Conservation (phyloP, 2,329 filamentous ascomycete genomes). For the Aspergillus sojae region DNA sequence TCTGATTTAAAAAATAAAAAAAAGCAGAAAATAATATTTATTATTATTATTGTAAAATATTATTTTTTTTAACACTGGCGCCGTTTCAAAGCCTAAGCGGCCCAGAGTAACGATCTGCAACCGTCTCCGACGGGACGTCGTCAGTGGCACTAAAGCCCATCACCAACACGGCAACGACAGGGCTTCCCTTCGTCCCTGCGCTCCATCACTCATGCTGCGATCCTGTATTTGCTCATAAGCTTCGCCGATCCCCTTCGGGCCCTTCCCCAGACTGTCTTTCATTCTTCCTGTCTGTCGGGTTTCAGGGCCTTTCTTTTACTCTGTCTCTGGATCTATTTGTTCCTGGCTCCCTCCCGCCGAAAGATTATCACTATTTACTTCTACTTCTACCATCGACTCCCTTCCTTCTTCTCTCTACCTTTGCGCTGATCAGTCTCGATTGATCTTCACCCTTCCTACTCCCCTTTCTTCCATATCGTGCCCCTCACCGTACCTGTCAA, state of each 20-base stretch:
- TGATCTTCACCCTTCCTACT: slow-evolving; percentile 8
- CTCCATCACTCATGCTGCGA: slow-evolving; percentile 33
- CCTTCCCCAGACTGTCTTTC: slow-evolving; percentile 40
- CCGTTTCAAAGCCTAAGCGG: slow-evolving; percentile 32
- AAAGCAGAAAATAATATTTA: not conserved
- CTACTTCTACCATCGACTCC: slow-evolving; percentile 6
- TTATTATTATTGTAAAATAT: slow-evolving; percentile 2
- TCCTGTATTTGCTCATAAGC: slow-evolving; percentile 46
- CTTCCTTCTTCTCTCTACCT: not conserved
- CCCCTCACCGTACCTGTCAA: slow-evolving; percentile 6
- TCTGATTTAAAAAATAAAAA: not conserved
- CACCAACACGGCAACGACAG: slow-evolving; percentile 29
- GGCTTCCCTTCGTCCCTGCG: slow-evolving; percentile 32
- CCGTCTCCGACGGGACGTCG: slow-evolving; percentile 42
- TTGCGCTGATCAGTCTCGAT: slow-evolving; percentile 9
- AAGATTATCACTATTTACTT: slow-evolving; percentile 17
- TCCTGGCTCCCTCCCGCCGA: slow-evolving; percentile 6
- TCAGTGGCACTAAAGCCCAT: slow-evolving; percentile 41
- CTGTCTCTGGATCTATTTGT: slow-evolving; percentile 17
- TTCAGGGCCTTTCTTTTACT: slow-evolving; percentile 15
- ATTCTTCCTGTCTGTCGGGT: slow-evolving; percentile 25
- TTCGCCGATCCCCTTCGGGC: slow-evolving; percentile 45
- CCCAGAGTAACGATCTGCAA: slow-evolving; percentile 42
- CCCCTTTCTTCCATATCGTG: slow-evolving; percentile 6
- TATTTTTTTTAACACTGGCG: slow-evolving; percentile 22